These are phyloP conservation scores for Olyra latifolia DNA, from an alignment of 176 grass and related monocot genomes.

Conservation along the genomic window DNA sequence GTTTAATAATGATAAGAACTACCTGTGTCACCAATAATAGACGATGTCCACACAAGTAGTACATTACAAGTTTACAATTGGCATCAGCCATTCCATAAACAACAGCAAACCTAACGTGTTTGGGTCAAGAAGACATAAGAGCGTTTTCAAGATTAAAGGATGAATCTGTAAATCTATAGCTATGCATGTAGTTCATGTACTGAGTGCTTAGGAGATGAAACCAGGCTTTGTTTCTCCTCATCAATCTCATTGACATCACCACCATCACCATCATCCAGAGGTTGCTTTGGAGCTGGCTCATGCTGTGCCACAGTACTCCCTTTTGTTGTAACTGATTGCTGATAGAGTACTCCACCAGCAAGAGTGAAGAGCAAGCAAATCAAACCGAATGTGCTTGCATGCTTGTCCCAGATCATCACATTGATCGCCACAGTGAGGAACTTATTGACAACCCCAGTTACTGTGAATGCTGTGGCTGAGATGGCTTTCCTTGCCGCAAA, in stretches of 20 bases:
- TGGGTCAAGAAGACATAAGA: neutral
- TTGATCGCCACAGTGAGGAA: constrained; percentile 84
- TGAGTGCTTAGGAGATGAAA: constrained; percentile 35
- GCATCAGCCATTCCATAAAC: neutral
- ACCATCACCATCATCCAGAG: neutral
- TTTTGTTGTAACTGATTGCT: constrained; percentile 69
- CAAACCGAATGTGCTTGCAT: constrained; percentile 42
- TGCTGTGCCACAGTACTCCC: constrained; percentile 21
- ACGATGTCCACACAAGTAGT: neutral
- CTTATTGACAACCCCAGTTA: constrained; percentile 84
- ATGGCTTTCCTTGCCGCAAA: constrained; percentile 74
- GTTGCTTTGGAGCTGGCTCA: constrained; percentile 18
- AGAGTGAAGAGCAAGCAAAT: constrained; percentile 69
- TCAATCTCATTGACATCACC: constrained; percentile 28
- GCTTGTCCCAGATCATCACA: constrained; percentile 89
- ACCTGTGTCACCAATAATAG: neutral
- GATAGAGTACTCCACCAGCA: constrained; percentile 69
- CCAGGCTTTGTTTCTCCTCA: constrained; percentile 52
- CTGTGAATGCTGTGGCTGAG: constrained; percentile 85
- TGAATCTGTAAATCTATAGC: constrained; percentile 18
- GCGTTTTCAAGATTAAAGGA: constrained; percentile 21
- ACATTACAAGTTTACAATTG: neutral
- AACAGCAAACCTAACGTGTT: neutral
- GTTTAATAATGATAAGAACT: neutral
- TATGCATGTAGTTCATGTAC: constrained; percentile 34